Evolutionary conservation across 2,329 filamentous ascomycete genomes (phyloP), one percentile per base, ranked within the genome.

Genomic region (Microdochium trichocladiopsis): DNA sequence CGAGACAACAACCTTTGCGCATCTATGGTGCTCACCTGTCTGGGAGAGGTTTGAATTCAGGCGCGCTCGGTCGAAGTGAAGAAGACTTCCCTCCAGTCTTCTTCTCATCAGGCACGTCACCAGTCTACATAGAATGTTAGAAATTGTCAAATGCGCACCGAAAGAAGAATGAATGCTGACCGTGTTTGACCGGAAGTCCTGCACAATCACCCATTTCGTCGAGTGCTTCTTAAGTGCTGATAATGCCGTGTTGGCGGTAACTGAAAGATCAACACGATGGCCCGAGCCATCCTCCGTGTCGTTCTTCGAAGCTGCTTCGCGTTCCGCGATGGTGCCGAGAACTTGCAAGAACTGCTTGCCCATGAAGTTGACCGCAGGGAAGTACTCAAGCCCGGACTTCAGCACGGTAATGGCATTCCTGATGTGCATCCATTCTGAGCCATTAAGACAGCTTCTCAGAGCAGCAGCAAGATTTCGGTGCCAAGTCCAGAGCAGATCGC

Each of bases 401-500:
- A 99, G 76, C 3, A 97, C 79, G 53, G 88, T 94, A 59, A 97
- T 95, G 47, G 91, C 90, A 66, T 99, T 99, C 52, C 93, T 86
- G 65, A 97, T 95, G 67, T 96, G 92, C 87, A 96, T 96, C 81
- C 94, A 99, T 69, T 97, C 93, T 28, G 82, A 84, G 25, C 87
- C 86, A 18, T 83, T 83, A 48, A 99, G 77, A 65, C 93, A 96
- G 36, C 80, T 80, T 65, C 91, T 92, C 51, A 99, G 74, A 2
- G 93, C 90, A 49, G 75, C 81, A 60, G 87, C 88, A 45, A 99
- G 73, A 57, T 88, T 84, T 61, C 87, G 84, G 68, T 99, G 95
- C 91, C 93, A 97, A 60, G 89, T 88, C 74, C 88, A 94, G 28
- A 96, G 76, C 50, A 95, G 73, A 59, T 89, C 86, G 49, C 90